A percentile compares a stretch with the other conserved stretches of the same genome.
Conservation (phyloP, 129 eudicot genomes). For the Chrysanthemum makinoi region DNA sequence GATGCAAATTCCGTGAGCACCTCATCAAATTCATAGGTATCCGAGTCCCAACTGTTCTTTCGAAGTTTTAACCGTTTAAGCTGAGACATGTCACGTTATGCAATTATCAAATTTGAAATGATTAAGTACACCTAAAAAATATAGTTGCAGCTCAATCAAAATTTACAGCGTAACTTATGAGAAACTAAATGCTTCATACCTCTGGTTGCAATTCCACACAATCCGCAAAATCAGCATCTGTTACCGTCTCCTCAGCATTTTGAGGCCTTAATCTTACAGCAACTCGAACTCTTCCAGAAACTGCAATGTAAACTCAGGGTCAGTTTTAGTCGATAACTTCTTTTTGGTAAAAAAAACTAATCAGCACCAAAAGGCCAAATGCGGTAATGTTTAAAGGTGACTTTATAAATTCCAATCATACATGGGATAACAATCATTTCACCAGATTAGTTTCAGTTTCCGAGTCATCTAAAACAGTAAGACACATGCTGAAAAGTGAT, state of each 20-base stretch:
- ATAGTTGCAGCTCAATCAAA: neutral
- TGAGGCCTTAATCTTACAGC: conserved; percentile 90
- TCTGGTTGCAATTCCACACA: conserved; percentile 92
- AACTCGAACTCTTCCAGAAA: conserved; percentile 84
- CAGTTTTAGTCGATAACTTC: neutral
- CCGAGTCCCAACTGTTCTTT: conserved; percentile 91
- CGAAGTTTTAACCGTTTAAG: conserved; percentile 73
- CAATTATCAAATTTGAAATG: conserved; percentile 4
- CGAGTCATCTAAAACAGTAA: neutral
- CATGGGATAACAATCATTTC: neutral
- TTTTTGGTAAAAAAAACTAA: too few species aligned
- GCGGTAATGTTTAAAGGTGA: neutral
- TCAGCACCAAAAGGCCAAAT: too few species aligned
- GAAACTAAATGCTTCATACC: conserved; percentile 35
- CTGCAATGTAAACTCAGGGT: conserved; percentile 26
- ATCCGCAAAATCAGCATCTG: conserved; percentile 94
- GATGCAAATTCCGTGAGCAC: conserved; percentile 83
- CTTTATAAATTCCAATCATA: neutral
- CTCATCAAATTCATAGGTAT: conserved; percentile 91
- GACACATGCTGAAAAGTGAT: neutral
- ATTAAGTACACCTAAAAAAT: conserved; percentile 13
- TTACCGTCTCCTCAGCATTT: conserved; percentile 71
- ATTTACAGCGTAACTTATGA: neutral
- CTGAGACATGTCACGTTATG: conserved; percentile 27
- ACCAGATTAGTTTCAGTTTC: too few species aligned